Evolutionary conservation across 2,329 filamentous ascomycete species (phyloP).

Genomic region (Paraphoma chrysanthemicola): DNA sequence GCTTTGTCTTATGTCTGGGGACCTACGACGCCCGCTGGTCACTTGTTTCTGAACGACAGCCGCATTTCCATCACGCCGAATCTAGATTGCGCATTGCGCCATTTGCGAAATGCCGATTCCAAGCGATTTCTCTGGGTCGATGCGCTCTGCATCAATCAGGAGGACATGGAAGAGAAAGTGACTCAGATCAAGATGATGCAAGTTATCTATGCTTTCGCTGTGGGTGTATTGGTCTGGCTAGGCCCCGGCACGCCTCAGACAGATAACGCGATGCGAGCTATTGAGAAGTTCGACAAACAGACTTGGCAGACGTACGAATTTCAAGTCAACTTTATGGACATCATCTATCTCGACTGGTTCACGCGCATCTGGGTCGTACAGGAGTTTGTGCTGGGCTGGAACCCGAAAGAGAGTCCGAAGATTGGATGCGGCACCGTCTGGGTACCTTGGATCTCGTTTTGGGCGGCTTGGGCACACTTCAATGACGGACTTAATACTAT

Average conservation of each 20-base stretch:
- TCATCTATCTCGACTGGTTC: background rate
- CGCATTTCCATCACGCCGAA: background rate
- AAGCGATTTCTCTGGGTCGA: background rate
- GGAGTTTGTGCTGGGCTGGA: background rate
- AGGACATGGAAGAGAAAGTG: background rate
- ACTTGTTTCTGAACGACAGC: background rate
- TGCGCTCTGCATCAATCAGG: background rate
- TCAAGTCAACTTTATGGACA: background rate
- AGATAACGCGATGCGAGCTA: background rate
- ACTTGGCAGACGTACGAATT: background rate
- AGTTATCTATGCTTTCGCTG: background rate
- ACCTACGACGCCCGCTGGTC: background rate
- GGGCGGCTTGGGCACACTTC: background rate
- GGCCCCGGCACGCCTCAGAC: background rate
- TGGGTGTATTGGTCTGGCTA: background rate
- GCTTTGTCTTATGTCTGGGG: conserved; percentile 19
- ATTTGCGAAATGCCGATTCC: background rate
- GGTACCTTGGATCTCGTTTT: background rate
- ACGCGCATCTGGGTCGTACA: background rate
- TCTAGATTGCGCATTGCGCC: background rate
- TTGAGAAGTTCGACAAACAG: background rate
- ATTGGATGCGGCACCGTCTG: background rate
- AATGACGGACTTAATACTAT: background rate
- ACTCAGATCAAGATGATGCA: background rate
- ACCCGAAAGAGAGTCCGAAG: background rate